Conservation (phyloP, 164 flowering plant genomes). For the Brasenia schreberi region DNA sequence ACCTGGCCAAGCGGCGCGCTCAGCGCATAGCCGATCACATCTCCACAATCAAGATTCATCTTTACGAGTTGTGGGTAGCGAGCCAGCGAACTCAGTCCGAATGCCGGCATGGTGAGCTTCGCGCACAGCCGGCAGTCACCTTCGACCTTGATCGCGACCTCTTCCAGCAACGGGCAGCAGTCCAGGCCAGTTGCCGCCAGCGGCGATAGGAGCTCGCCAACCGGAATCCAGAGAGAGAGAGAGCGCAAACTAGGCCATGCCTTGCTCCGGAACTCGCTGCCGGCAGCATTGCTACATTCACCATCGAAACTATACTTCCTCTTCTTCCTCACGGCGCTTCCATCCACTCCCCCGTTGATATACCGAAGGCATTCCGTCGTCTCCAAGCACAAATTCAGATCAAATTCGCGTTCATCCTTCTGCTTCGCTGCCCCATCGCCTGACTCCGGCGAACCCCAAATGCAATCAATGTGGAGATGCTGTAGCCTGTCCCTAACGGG, state of each 20-base stretch:
- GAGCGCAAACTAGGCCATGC: conserved; percentile 42
- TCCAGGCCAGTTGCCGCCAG: conserved; percentile 49
- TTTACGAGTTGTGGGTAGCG: conserved; percentile 42
- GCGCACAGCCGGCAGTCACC: conserved; percentile 70
- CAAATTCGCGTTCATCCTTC: conserved; percentile 13
- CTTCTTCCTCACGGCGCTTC: conserved; percentile 23
- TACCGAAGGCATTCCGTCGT: background rate
- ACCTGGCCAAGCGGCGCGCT: conserved; percentile 87
- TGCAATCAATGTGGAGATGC: conserved; percentile 69
- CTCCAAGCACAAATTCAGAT: conserved; percentile 15
- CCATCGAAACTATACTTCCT: conserved; percentile 11
- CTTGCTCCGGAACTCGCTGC: conserved; percentile 19
- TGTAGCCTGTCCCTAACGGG: conserved; percentile 47
- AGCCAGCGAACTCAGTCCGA: conserved; percentile 44
- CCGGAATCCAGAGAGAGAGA: conserved; percentile 73
- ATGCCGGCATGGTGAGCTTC: conserved; percentile 34
- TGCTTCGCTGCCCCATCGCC: conserved; percentile 3
- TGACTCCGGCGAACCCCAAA: conserved; percentile 34
- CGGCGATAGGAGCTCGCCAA: conserved; percentile 63
- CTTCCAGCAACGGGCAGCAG: conserved; percentile 66
- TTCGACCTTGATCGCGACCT: conserved; percentile 57
- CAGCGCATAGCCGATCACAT: conserved; percentile 55
- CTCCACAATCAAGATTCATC: conserved; percentile 80
- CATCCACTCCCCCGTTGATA: background rate
- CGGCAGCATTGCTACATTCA: conserved; percentile 13